A percentile compares a stretch with the other conserved stretches of the same genome.
Evolutionary conservation across 73 alveolate species (phyloP).

Genomic region (Blepharisma japonicum): DNA sequence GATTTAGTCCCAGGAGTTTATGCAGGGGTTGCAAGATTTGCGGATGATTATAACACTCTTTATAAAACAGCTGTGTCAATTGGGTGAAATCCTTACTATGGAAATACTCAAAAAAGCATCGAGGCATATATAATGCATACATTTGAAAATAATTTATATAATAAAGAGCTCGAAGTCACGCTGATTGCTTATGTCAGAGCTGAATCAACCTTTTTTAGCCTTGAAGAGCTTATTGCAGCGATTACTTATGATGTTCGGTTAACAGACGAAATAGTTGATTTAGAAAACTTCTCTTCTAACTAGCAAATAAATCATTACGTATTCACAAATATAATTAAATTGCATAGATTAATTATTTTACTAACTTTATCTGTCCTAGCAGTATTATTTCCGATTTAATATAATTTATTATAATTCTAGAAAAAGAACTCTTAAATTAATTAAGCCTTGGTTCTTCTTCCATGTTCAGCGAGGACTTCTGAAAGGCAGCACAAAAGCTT

Average conservation of each 20-base stretch:
- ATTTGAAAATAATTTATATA: slow-evolving; percentile 47
- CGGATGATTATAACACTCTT: neutral
- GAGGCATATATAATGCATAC: slow-evolving; percentile 48
- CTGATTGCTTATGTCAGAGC: slow-evolving; percentile 41
- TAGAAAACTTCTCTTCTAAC: neutral
- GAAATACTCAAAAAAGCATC: slow-evolving; percentile 40
- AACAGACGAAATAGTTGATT: slow-evolving; percentile 23
- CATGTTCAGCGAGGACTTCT: slow-evolving; percentile 8
- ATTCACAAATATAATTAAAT: neutral
- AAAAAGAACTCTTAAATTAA: too few species aligned
- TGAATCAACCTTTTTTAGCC: slow-evolving; percentile 43
- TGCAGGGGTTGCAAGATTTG: slow-evolving; percentile 39
- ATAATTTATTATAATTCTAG: too few species aligned
- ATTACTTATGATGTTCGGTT: slow-evolving; percentile 49
- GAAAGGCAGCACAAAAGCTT: slow-evolving; percentile 59
- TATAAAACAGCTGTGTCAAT: slow-evolving; percentile 55
- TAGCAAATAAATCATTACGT: neutral
- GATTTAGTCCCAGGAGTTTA: slow-evolving; percentile 65
- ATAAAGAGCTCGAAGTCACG: slow-evolving; percentile 33
- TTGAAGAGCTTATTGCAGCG: slow-evolving; percentile 54
- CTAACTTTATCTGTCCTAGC: too few species aligned
- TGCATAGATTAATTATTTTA: too few species aligned
- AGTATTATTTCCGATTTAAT: too few species aligned
- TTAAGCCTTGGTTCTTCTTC: neutral
- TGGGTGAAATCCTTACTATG: slow-evolving; percentile 69